These are phyloP conservation scores for Amanita fuliginea DNA, from an alignment of 768 basidiomycete genomes.

Conservation along the genomic window DNA sequence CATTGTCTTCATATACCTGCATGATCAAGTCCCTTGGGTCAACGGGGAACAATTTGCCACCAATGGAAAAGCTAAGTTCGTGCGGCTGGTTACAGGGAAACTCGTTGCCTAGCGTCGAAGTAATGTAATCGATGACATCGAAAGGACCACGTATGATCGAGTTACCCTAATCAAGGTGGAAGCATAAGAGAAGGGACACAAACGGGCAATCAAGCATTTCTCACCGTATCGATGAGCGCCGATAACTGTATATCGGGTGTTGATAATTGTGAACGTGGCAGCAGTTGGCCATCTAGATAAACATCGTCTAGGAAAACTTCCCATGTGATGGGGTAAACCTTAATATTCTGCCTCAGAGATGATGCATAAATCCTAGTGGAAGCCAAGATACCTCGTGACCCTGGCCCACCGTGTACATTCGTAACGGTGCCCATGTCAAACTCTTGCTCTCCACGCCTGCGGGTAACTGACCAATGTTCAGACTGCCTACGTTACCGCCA, in stretches of 20 bases:
- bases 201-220: slow-evolving; percentile 9
- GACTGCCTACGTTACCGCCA: slow-evolving; percentile 55
- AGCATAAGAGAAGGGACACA: neutral
- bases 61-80: slow-evolving; percentile 56
- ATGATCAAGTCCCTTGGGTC: slow-evolving; percentile 64
- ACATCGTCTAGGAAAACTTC: slow-evolving; percentile 64
- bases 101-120: slow-evolving; percentile 22
- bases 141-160: slow-evolving; percentile 66
- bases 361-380: neutral
- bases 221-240: slow-evolving; percentile 63
- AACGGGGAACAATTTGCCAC: slow-evolving; percentile 56
- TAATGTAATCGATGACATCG: slow-evolving; percentile 48
- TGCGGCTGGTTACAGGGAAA: slow-evolving; percentile 56
- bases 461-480: slow-evolving; percentile 62
- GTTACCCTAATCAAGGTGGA: slow-evolving; percentile 40
- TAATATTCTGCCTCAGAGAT: slow-evolving; percentile 15
- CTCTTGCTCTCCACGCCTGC: slow-evolving; percentile 30
- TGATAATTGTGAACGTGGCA: slow-evolving; percentile 46
- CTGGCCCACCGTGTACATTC: slow-evolving; percentile 37
- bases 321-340: slow-evolving; percentile 57
- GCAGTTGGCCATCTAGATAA: slow-evolving; percentile 50
- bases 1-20: slow-evolving; percentile 26
- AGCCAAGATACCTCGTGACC: slow-evolving; percentile 41
- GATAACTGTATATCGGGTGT: slow-evolving; percentile 41
- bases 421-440: slow-evolving; percentile 58